Evolutionary conservation across 164 flowering plant species (phyloP).

Genomic region (Cinnamomum chago): DNA sequence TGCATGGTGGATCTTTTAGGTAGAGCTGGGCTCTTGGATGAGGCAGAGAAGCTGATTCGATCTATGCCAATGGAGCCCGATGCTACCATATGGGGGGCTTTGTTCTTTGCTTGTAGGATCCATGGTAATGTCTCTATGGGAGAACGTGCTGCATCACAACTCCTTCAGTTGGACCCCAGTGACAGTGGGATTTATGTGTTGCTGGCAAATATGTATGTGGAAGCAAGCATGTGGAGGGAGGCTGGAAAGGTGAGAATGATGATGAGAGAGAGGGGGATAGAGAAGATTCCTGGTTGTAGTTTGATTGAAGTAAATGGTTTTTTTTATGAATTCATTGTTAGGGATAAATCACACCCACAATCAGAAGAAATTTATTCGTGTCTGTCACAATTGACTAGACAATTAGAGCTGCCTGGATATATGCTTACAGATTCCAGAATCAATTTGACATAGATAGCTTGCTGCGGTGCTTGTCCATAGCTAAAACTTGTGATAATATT

Average conservation of each 20-base stretch:
- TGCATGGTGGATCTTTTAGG: constrained; percentile 79
- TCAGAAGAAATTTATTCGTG: constrained; percentile 46
- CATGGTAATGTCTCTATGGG: constrained; percentile 56
- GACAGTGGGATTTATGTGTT: constrained; percentile 71
- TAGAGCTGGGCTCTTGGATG: constrained; percentile 60
- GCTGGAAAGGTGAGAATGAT: constrained; percentile 48
- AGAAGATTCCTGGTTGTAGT: constrained; percentile 80
- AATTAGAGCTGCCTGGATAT: constrained; percentile 31
- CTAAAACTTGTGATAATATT: no score
- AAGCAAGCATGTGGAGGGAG: constrained; percentile 57
- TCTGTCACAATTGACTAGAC: constrained; percentile 38
- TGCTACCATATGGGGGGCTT: constrained; percentile 63
- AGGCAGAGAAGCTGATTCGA: constrained; percentile 51
- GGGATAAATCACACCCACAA: constrained; percentile 57
- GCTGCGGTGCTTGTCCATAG: no score
- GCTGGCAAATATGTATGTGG: constrained; percentile 63
- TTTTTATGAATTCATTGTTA: constrained; percentile 51
- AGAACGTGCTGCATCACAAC: constrained; percentile 52
- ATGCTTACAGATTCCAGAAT: not conserved
- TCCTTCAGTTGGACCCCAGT: constrained; percentile 59
- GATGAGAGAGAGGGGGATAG: constrained; percentile 64
- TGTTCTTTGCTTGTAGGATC: constrained; percentile 56
- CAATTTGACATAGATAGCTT: no score
- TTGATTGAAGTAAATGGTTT: constrained; percentile 59
- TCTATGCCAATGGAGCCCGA: constrained; percentile 58